These are phyloP conservation scores for Penicillium samsonianum DNA, from an alignment of 495 filamentous ascomycete genomes.

Conservation along the genomic window DNA sequence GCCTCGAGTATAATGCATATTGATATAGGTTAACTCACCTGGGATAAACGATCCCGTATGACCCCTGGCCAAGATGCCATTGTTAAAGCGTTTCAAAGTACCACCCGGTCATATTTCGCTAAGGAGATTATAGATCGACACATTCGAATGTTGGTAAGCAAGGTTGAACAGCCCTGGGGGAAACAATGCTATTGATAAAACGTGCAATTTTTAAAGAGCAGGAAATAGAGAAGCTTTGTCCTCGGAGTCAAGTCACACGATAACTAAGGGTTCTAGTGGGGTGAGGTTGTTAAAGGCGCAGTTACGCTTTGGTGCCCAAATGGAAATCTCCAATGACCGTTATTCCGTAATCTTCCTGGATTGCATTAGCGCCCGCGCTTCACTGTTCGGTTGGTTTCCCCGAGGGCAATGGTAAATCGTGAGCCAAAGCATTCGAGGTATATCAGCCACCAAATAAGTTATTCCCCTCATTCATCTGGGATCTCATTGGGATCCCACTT, in stretches of 20 bases:
- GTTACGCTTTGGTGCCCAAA: neutral
- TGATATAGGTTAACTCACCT: constrained; percentile 3
- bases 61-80: constrained; percentile 21
- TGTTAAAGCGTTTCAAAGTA: neutral
- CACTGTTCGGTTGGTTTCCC: neutral
- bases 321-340: constrained; percentile 11
- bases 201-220: neutral
- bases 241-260: neutral
- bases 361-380: constrained; percentile 14
- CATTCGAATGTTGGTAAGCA: constrained; percentile 3
- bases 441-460: neutral
- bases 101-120: constrained; percentile 6
- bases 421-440: neutral
- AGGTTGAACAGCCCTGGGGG: neutral
- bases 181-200: neutral
- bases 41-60: neutral
- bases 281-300: neutral
- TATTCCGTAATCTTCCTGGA: neutral
- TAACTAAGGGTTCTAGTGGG: neutral
- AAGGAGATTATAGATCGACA: neutral
- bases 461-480: neutral
- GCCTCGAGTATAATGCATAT: neutral
- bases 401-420: neutral
- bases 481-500: neutral
- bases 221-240: neutral